phyloP scores from a whole-genome alignment of 768 basidiomycete species.

The Atractiella rhizophila region DNA sequence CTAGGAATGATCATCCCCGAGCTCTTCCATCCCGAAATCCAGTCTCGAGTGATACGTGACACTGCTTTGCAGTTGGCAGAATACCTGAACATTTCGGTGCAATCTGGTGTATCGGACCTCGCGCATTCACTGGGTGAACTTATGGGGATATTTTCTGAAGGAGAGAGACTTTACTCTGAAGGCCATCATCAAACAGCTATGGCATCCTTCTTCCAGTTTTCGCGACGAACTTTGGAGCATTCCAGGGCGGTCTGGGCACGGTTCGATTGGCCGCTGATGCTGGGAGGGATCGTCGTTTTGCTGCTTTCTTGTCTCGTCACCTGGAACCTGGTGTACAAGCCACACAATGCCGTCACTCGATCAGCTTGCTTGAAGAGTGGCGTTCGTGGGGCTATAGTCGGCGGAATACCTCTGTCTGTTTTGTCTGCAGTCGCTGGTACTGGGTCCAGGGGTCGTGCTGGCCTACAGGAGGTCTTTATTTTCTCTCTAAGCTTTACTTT shows the following conservation, averaged over 20 bases:
- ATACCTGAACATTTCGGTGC: slow-evolving; percentile 54
- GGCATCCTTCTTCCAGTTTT: slow-evolving; percentile 27
- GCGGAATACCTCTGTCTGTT: slow-evolving; percentile 5
- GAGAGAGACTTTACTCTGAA: slow-evolving; percentile 5
- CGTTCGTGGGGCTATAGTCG: no score
- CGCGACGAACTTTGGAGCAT: slow-evolving; percentile 35
- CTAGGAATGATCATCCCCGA: slow-evolving; percentile 80
- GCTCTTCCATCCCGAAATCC: slow-evolving; percentile 38
- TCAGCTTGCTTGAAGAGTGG: no score
- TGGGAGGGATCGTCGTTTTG: slow-evolving; percentile 41
- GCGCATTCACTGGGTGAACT: slow-evolving; percentile 21
- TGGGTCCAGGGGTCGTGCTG: not conserved
- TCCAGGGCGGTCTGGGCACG: slow-evolving; percentile 85
- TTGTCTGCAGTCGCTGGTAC: not conserved
- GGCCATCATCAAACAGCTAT: slow-evolving; percentile 12
- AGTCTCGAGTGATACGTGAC: slow-evolving; percentile 19
- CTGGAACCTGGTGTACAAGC: not conserved
- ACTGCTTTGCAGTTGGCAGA: slow-evolving; percentile 49
- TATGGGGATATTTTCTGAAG: slow-evolving; percentile 9
- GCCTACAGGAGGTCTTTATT: slow-evolving; percentile 1
- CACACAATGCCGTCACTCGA: no score
- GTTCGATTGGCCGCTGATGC: slow-evolving; percentile 58
- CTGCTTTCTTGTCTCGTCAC: not conserved
- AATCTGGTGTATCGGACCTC: slow-evolving; percentile 48
- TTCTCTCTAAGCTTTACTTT: not conserved